Evolutionary conservation across 1,284 basidiomycete species (phyloP), one percentile per base, ranked within the genome.

Genomic region (Marasmius fiardii): DNA sequence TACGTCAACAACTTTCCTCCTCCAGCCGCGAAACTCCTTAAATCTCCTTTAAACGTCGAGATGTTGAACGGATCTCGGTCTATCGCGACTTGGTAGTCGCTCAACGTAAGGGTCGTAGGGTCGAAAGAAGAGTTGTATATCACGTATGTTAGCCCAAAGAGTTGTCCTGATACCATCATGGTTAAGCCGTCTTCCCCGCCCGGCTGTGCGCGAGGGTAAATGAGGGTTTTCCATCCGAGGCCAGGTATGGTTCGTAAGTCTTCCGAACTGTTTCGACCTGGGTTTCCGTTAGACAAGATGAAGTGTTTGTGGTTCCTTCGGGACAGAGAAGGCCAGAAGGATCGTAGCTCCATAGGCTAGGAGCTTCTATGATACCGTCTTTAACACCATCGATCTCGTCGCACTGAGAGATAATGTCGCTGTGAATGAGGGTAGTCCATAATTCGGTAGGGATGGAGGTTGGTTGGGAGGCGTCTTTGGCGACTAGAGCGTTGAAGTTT

Each of bases 281-380:
- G 4, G 62, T 51, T 11, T 50, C 53, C 4, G 66, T 68, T 20
- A 74, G 61, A 53, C 73, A 75, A 2, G 63, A 65, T 10, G 37
- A 39, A 6, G 39, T 18, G 5, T 60, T 60, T 5, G 58, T 54
- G 49, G 66, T 64, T 41, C 63, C 56, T 31, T 60, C 61, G 10
- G 61, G 52, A 58, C 71, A 73, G 18, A 67, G 59, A 2, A 72
- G 54, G 0, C 60, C 61, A 43, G 68, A 66, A 1, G 68, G 67
- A 12, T 64, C 63, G 60, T 71, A 73, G 59, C 62, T 58, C 65
- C 72, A 74, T 14, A 57, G 58, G 39, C 64, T 64, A 1, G 72
- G 71, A 43, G 71, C 66, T 48, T 64, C 68, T 52, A 72, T 68
- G 57, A 72, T 67, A 2, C 68, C 68, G 54, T 73, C 71, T 2